phyloP scores from a whole-genome alignment of 208 protist species.

The Acanthamoeba rhysodes region DNA sequence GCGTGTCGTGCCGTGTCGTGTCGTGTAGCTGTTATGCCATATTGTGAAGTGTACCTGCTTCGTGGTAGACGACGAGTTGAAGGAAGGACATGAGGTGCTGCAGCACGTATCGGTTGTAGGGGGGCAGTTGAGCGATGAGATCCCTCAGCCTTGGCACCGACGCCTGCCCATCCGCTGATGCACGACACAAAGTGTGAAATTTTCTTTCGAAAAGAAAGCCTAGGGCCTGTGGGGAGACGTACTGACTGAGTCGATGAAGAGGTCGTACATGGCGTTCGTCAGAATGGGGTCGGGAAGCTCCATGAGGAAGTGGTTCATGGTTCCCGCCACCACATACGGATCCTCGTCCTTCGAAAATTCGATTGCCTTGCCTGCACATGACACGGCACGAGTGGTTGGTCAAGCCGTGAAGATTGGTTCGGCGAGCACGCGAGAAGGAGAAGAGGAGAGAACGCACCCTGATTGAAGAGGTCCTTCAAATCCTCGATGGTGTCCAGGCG shows the following conservation, averaged over 20 bases:
- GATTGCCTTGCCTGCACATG: constrained; percentile 30
- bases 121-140: constrained; percentile 9
- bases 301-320: constrained; percentile 69
- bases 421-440: background rate
- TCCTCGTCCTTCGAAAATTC: constrained; percentile 1
- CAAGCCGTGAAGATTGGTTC: background rate
- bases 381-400: background rate
- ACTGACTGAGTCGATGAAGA: constrained; percentile 57
- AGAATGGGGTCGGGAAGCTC: constrained; percentile 58
- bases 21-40: no score
- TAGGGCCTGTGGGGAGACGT: background rate
- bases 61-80: constrained; percentile 28
- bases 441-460: background rate
- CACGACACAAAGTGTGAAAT: background rate
- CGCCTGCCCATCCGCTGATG: background rate
- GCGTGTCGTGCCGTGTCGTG: no score
- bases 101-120: constrained; percentile 60
- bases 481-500: constrained; percentile 65
- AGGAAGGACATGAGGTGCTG: constrained; percentile 74
- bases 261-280: constrained; percentile 38
- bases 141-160: background rate
- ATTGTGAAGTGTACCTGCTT: background rate
- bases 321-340: constrained; percentile 61
- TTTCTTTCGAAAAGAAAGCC: background rate
- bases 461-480: constrained; percentile 63